Percentiles rank a stretch among this genome's conserved stretches.
These are phyloP conservation scores for Cutaneotrichosporon cyanovorans DNA, from an alignment of 1,284 basidiomycete species.

Conservation along the genomic window DNA sequence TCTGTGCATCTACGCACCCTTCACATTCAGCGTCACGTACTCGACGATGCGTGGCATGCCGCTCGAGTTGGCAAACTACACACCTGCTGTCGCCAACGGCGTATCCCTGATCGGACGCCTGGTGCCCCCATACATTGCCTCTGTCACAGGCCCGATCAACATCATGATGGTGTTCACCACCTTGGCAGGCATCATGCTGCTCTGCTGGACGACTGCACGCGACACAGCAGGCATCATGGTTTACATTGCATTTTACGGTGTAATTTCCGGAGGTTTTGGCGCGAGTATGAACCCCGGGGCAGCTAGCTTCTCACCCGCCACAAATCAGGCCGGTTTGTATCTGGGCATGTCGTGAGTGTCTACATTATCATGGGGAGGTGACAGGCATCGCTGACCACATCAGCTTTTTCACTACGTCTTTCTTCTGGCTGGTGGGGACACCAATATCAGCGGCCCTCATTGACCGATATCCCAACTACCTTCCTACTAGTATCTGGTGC, in stretches of 20 bases:
- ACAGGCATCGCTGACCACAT: conserved; percentile 6
- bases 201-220: conserved; percentile 26
- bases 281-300: conserved; percentile 27
- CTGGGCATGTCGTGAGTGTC: conserved; percentile 29
- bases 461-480: conserved; percentile 20
- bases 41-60: conserved; percentile 22
- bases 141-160: conserved; percentile 32
- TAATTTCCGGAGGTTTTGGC: conserved; percentile 28
- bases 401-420: conserved; percentile 25
- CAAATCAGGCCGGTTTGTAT: conserved; percentile 28
- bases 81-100: conserved; percentile 31
- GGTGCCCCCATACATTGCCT: conserved; percentile 29
- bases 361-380: not conserved
- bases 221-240: conserved; percentile 18
- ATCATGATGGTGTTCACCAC: conserved; percentile 20
- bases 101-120: conserved; percentile 32
- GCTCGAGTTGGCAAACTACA: conserved; percentile 22
- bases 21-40: conserved; percentile 33
- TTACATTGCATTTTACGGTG: conserved; percentile 31
- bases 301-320: conserved; percentile 26
- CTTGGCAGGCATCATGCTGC: conserved; percentile 24
- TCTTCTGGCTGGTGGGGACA: conserved; percentile 31
- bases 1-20: conserved; percentile 27
- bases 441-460: conserved; percentile 30
- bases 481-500: conserved; percentile 27